Percentiles rank a stretch among this genome's conserved stretches.
Evolutionary conservation across 1,284 basidiomycete species (phyloP).

Genomic region (Phenoliferia sp.): DNA sequence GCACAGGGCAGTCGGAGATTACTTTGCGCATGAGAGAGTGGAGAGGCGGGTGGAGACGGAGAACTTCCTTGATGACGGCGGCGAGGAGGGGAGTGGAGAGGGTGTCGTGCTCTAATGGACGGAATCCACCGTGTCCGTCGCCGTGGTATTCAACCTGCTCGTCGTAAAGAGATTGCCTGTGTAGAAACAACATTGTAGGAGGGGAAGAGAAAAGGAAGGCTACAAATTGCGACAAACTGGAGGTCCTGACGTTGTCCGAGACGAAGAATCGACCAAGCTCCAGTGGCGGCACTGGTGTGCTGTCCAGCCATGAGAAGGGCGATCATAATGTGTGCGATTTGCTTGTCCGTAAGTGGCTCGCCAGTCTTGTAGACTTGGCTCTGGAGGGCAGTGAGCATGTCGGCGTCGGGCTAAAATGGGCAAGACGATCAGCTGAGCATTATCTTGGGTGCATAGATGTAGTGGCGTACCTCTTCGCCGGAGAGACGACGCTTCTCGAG

Average conservation of each 20-base stretch:
- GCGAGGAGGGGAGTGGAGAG: slow-evolving; percentile 74
- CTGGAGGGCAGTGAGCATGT: slow-evolving; percentile 89
- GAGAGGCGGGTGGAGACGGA: slow-evolving; percentile 70
- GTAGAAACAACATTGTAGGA: neutral
- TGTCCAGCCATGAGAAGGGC: slow-evolving; percentile 63
- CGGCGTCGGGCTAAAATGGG: slow-evolving; percentile 59
- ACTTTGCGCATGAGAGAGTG: slow-evolving; percentile 78
- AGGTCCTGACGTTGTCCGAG: slow-evolving; percentile 74
- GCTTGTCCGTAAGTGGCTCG: slow-evolving; percentile 70
- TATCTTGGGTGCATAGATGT: neutral
- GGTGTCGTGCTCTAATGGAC: slow-evolving; percentile 80
- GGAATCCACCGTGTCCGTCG: slow-evolving; percentile 64
- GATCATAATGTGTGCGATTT: slow-evolving; percentile 91
- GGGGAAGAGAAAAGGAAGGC: slow-evolving; percentile 1
- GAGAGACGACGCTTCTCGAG: slow-evolving; percentile 67
- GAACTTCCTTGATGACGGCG: slow-evolving; percentile 58
- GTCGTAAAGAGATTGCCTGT: slow-evolving; percentile 66
- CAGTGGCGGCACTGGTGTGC: slow-evolving; percentile 91
- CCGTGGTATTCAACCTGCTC: slow-evolving; percentile 85
- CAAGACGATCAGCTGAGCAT: neutral
- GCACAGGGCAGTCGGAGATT: slow-evolving; percentile 75
- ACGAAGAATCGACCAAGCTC: slow-evolving; percentile 85
- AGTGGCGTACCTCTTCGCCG: slow-evolving; percentile 45
- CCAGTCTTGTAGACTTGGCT: slow-evolving; percentile 85
- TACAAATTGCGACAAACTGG: slow-evolving; percentile 60